Evolutionary conservation across 1,139 yeast genomes (phyloP).

Genomic region (Debaryomycetaceae sp.): DNA sequence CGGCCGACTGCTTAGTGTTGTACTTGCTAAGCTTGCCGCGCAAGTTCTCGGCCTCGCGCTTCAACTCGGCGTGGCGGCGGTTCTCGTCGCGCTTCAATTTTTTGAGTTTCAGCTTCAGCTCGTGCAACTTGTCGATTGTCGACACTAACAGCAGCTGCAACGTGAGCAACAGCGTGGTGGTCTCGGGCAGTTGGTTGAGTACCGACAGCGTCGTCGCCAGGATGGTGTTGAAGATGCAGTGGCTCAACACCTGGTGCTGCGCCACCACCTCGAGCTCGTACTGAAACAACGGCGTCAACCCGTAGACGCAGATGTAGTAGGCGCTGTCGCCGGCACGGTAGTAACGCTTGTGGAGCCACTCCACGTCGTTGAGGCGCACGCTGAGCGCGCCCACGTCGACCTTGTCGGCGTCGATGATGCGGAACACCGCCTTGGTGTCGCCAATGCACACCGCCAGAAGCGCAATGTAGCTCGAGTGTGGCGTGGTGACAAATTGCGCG

Average conservation of each 20-base stretch:
- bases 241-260: constrained; percentile 29
- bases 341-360: constrained; percentile 52
- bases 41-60: constrained; percentile 55
- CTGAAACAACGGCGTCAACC: constrained; percentile 63
- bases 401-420: constrained; percentile 27
- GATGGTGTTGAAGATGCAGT: constrained; percentile 32
- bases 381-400: constrained; percentile 38
- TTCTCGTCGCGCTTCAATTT: constrained; percentile 61
- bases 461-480: constrained; percentile 10
- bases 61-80: constrained; percentile 48
- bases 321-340: constrained; percentile 32
- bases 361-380: constrained; percentile 54
- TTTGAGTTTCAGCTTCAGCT: constrained; percentile 48
- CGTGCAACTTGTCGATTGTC: constrained; percentile 50
- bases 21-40: constrained; percentile 44
- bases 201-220: constrained; percentile 25
- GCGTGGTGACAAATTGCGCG: constrained; percentile 12
- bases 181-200: constrained; percentile 33
- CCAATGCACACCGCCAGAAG: constrained; percentile 28
- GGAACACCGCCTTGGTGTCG: constrained; percentile 38
- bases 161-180: constrained; percentile 49
- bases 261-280: constrained; percentile 59
- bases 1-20: constrained; percentile 18
- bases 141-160: constrained; percentile 61
- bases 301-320: constrained; percentile 48